A percentile compares a stretch with the other conserved stretches of the same genome.
Conservation (phyloP, 148 eudicot genomes). For the Simmondsia chinensis region DNA sequence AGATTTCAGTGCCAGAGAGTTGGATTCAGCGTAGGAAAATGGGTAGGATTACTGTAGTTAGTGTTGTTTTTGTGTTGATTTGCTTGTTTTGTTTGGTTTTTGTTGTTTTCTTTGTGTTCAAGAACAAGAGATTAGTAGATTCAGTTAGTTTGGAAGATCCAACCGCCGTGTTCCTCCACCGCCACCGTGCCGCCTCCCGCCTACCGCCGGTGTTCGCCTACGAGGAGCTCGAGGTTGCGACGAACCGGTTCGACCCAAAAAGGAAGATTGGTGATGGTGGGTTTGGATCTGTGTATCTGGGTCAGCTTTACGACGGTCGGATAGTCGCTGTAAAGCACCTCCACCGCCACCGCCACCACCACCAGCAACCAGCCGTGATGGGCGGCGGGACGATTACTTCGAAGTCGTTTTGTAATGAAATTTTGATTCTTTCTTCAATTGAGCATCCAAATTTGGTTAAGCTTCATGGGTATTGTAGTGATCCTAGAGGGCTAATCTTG, state of each 20-base stretch:
- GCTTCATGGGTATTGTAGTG: slow-evolving; percentile 83
- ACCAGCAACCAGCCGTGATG: slow-evolving; percentile 11
- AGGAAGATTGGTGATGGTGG: slow-evolving; percentile 86
- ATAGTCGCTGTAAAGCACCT: slow-evolving; percentile 73
- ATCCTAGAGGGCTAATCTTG: slow-evolving; percentile 69
- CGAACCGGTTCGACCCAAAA: slow-evolving; percentile 66
- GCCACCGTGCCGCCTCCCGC: slow-evolving; percentile 58
- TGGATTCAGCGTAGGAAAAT: slow-evolving; percentile 22
- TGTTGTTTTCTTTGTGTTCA: slow-evolving; percentile 13
- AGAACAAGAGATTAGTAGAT: slow-evolving; percentile 11
- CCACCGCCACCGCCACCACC: slow-evolving; percentile 34
- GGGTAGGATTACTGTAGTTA: slow-evolving; percentile 6
- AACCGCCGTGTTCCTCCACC: slow-evolving; percentile 39
- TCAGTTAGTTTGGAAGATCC: slow-evolving; percentile 34
- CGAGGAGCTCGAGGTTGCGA: slow-evolving; percentile 73
- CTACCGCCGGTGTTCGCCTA: slow-evolving; percentile 81
- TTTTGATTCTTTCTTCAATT: slow-evolving; percentile 66
- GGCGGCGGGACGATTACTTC: slow-evolving; percentile 32
- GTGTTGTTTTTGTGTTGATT: slow-evolving; percentile 16
- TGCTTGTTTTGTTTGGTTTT: slow-evolving; percentile 19
- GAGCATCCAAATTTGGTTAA: slow-evolving; percentile 73
- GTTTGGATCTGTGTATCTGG: slow-evolving; percentile 75
- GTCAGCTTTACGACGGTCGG: slow-evolving; percentile 44
- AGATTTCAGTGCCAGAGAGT: neutral
- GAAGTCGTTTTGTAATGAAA: slow-evolving; percentile 83